Percentiles rank a stretch among this genome's conserved stretches.
Evolutionary conservation across 2,329 filamentous ascomycete species (phyloP).

Genomic region (Diaporthe vaccinii): DNA sequence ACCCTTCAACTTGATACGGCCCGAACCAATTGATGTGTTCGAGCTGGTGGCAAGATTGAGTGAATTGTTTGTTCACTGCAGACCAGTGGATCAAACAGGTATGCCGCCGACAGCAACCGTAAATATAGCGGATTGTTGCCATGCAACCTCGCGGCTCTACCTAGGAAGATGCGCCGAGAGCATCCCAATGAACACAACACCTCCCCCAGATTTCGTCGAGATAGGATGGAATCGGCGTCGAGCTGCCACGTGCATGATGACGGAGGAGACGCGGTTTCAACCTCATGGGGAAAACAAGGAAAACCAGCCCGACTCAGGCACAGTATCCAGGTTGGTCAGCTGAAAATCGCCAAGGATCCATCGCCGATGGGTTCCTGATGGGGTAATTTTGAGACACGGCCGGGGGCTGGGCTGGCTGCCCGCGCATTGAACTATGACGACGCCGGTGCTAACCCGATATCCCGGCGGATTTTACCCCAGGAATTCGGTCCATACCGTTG

Average conservation of each 20-base stretch:
- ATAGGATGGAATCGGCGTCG: slow-evolving; percentile 3
- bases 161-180: slow-evolving; percentile 7
- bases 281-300: not conserved
- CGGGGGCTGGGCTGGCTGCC: not conserved
- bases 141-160: not conserved
- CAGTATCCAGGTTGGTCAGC: not conserved
- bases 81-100: not conserved
- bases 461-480: slow-evolving; percentile 20
- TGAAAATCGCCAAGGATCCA: slow-evolving; percentile 1
- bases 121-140: not conserved
- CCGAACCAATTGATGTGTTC: not conserved
- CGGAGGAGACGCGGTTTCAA: slow-evolving; percentile 7
- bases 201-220: not conserved
- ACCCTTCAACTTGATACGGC: not conserved
- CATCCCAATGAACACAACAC: not conserved
- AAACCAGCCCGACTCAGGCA: not conserved
- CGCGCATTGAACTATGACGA: slow-evolving; percentile 11
- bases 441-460: slow-evolving; percentile 1
- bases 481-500: slow-evolving; percentile 25
- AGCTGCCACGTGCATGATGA: not conserved
- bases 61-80: not conserved
- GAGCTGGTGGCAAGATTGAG: not conserved
- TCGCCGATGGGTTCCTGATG: not conserved
- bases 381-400: not conserved
- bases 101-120: not conserved